These are phyloP conservation scores for Claviceps sp. DNA, from an alignment of 2,329 filamentous ascomycete species.

Conservation along the genomic window DNA sequence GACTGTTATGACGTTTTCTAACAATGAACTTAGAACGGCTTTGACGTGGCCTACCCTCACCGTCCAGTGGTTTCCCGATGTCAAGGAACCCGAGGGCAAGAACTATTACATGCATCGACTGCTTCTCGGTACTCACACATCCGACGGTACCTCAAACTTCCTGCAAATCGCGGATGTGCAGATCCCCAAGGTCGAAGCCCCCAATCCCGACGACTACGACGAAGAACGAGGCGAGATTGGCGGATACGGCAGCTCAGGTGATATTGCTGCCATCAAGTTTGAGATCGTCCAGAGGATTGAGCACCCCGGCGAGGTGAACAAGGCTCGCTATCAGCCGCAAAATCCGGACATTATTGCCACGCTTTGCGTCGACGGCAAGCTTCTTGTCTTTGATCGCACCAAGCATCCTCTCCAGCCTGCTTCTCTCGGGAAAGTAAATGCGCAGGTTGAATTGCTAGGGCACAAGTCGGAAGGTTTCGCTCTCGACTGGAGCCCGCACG, in stretches of 20 bases:
- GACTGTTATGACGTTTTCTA: slow-evolving; percentile 2
- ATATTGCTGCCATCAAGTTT: slow-evolving; percentile 67
- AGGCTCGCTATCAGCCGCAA: slow-evolving; percentile 93
- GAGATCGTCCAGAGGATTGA: slow-evolving; percentile 91
- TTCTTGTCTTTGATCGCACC: slow-evolving; percentile 89
- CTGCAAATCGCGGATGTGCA: slow-evolving; percentile 91
- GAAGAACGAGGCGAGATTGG: slow-evolving; percentile 88
- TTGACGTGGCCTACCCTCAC: slow-evolving; percentile 96
- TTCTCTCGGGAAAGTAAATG: slow-evolving; percentile 48
- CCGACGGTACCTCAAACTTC: slow-evolving; percentile 73
- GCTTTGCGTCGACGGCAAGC: slow-evolving; percentile 72
- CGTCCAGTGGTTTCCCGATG: slow-evolving; percentile 95
- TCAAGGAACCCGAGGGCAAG: slow-evolving; percentile 76
- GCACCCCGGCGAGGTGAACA: slow-evolving; percentile 95
- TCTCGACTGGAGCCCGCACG: slow-evolving; percentile 80
- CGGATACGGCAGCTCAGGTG: slow-evolving; percentile 66
- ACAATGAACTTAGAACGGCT: slow-evolving; percentile 48
- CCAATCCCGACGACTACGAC: slow-evolving; percentile 76
- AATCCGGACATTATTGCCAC: slow-evolving; percentile 96
- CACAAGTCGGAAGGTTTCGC: slow-evolving; percentile 87
- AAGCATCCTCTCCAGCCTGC: slow-evolving; percentile 75
- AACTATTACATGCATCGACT: slow-evolving; percentile 79
- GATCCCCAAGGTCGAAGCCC: slow-evolving; percentile 64
- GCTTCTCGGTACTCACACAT: slow-evolving; percentile 88
- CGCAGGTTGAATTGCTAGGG: slow-evolving; percentile 73